phyloP scores from a whole-genome alignment of 202 grass and related monocot genomes.

The Thinopyrum obtusiflorum region DNA sequence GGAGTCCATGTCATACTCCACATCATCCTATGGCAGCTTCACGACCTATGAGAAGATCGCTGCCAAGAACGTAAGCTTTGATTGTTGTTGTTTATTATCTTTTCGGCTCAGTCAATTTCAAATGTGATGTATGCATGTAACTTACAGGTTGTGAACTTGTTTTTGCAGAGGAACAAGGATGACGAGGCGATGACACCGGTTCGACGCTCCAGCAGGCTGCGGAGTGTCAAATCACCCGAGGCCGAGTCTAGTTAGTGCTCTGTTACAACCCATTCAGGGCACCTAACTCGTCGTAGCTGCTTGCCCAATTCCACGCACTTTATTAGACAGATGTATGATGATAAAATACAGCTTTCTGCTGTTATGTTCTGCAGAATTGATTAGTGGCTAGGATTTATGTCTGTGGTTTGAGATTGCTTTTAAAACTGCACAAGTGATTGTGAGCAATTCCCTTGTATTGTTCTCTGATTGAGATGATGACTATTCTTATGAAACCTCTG shows the following conservation, averaged over 20 bases:
- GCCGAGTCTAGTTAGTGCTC: conserved; percentile 7
- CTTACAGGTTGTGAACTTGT: too few species aligned
- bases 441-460: not conserved
- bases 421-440: conserved; percentile 18
- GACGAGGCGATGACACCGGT: conserved; percentile 83
- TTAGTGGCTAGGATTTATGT: not conserved
- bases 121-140: not conserved
- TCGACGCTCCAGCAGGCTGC: conserved; percentile 73
- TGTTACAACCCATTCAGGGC: conserved; percentile 19
- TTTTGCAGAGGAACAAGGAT: conserved; percentile 53
- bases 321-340: conserved; percentile 17
- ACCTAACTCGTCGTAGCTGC: conserved; percentile 33
- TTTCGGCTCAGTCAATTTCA: not conserved
- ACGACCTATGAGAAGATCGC: conserved; percentile 71
- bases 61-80: conserved; percentile 67
- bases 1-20: conserved; percentile 51
- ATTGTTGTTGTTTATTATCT: not conserved
- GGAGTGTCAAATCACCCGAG: conserved; percentile 52
- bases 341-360: conserved; percentile 55
- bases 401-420: not conserved
- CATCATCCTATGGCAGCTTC: conserved; percentile 78
- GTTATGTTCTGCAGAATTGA: conserved; percentile 11
- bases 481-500: not conserved
- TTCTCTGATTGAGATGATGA: not conserved
- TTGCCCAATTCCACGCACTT: not conserved